Evolutionary conservation across 2,329 filamentous ascomycete genomes (phyloP), one percentile per base, ranked within the genome.

Genomic region (Metarhizium rileyi): DNA sequence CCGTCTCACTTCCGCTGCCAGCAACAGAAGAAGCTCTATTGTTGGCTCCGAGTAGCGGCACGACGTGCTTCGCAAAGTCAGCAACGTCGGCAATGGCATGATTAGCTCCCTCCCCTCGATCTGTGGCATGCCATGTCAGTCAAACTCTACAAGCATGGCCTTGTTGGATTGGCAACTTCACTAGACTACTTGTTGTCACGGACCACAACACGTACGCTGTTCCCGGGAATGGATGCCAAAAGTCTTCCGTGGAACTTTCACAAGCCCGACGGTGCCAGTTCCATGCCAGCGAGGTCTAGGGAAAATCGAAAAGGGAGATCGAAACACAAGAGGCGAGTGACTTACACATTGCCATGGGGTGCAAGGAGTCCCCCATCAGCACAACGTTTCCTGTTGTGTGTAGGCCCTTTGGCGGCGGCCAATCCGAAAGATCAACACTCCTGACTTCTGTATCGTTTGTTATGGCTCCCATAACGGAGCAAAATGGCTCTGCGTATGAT

Each of bases 261-360:
- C 12, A 12, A 28, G 8, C 12, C 27, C 5, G 8, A 28, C 12
- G 8, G 3, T 2, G 27, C 8, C 2, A 28, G 12, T 28, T 28
- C 12, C 27, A 3, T 28, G 27, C 27, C 12, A 28, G 27, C 8
- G 3, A 7, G 27, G 27, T 8, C 12, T 8, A 12, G 12, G 1
- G 27, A 12, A 12, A 12, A 2, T 36, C n/a, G 9, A 16, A 16
- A 36, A 36, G 7, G 18, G 36, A 22, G 5, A 6, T 16, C 25
- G 8, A 35, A 42, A 3, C 14, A 4, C 36, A 38, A 26, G n/a
- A 57, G 25, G 30, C 14, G 43, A 18, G 30, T 16, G n/a, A 61
- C 75, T 61, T 69, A 80, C 75, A 80, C 77, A 80, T 80, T 0
- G 74, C 72, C 77, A 81, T 81, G 0, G 74, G 69, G 58, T 81